A percentile compares a stretch with the other conserved stretches of the same genome.
These are phyloP conservation scores for Corchorus olitorius DNA, from an alignment of 345 rosid species.

Conservation along the genomic window DNA sequence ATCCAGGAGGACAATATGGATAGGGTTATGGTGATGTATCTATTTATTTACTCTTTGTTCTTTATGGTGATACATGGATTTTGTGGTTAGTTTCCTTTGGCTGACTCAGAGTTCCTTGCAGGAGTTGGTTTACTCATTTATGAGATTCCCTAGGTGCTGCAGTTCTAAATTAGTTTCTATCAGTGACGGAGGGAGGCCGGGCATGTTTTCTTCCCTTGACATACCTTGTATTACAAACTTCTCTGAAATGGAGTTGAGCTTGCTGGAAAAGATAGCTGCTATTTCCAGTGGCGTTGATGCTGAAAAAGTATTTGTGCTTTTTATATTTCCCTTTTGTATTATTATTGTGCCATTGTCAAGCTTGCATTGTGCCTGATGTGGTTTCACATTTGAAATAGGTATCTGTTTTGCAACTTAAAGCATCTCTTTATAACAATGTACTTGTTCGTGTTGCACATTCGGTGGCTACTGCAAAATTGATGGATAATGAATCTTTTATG, in stretches of 20 bases:
- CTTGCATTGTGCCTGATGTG: constrained; percentile 7
- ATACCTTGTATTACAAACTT: constrained; percentile 43
- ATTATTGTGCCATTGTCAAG: neutral
- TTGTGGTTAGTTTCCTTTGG: constrained; percentile 9
- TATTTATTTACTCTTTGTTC: constrained; percentile 16
- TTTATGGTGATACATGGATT: neutral
- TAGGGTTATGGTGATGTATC: constrained; percentile 54
- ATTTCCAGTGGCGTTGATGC: constrained; percentile 40
- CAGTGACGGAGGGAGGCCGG: constrained; percentile 30
- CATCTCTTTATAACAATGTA: constrained; percentile 54
- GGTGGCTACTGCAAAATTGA: constrained; percentile 53
- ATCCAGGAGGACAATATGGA: constrained; percentile 51
- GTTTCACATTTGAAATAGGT: constrained; percentile 40
- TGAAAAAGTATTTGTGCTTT: constrained; percentile 44
- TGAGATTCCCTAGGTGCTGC: constrained; percentile 76
- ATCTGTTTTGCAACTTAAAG: constrained; percentile 55
- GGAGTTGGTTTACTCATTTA: constrained; percentile 70
- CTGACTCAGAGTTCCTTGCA: constrained; percentile 40
- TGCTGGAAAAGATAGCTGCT: constrained; percentile 70
- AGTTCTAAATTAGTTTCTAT: constrained; percentile 33
- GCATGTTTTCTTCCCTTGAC: constrained; percentile 37
- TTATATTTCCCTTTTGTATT: neutral
- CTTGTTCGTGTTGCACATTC: constrained; percentile 64
- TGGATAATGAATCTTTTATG: constrained; percentile 68
- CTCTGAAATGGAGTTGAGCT: constrained; percentile 43